A percentile compares a stretch with the other conserved stretches of the same genome.
Evolutionary conservation across 2,329 filamentous ascomycete genomes (phyloP).

Genomic region (Sarocladiaceae sp.): DNA sequence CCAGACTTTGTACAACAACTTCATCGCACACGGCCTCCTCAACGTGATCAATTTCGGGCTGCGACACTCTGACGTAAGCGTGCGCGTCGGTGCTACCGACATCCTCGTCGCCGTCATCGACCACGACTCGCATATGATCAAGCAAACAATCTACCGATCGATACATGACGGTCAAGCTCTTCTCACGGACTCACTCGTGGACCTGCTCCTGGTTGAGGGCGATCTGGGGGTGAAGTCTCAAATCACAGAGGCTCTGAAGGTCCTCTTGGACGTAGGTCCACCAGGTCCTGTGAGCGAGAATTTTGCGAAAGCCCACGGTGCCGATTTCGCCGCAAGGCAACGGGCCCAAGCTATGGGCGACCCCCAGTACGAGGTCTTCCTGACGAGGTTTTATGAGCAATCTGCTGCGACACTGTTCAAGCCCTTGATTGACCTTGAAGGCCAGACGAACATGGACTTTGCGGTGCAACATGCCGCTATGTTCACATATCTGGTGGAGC

Average conservation of each 20-base stretch:
- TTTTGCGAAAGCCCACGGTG: slow-evolving; percentile 54
- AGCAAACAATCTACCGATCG: slow-evolving; percentile 86
- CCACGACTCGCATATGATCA: slow-evolving; percentile 90
- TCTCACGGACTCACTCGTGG: slow-evolving; percentile 86
- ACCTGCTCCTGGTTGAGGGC: slow-evolving; percentile 82
- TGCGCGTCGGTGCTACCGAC: slow-evolving; percentile 88
- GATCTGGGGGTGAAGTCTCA: slow-evolving; percentile 94
- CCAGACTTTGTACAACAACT: slow-evolving; percentile 80
- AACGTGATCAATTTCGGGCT: slow-evolving; percentile 89
- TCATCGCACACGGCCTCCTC: slow-evolving; percentile 80
- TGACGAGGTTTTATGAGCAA: slow-evolving; percentile 83
- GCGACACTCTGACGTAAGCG: slow-evolving; percentile 73
- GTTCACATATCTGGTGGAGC: slow-evolving; percentile 85
- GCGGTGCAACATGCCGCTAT: slow-evolving; percentile 81
- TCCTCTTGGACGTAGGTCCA: slow-evolving; percentile 68
- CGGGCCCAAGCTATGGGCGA: slow-evolving; percentile 48
- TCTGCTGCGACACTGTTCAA: slow-evolving; percentile 81
- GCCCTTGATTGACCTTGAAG: slow-evolving; percentile 75
- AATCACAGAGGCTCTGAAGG: slow-evolving; percentile 90
- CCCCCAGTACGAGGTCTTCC: slow-evolving; percentile 76
- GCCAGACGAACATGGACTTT: slow-evolving; percentile 62
- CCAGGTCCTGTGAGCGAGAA: slow-evolving; percentile 43
- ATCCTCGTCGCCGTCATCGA: slow-evolving; percentile 92
- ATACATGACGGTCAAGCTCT: slow-evolving; percentile 80
- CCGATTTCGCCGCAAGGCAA: slow-evolving; percentile 61